Evolutionary conservation across 2,329 filamentous ascomycete species (phyloP).

Genomic region (Botrytis byssoidea): DNA sequence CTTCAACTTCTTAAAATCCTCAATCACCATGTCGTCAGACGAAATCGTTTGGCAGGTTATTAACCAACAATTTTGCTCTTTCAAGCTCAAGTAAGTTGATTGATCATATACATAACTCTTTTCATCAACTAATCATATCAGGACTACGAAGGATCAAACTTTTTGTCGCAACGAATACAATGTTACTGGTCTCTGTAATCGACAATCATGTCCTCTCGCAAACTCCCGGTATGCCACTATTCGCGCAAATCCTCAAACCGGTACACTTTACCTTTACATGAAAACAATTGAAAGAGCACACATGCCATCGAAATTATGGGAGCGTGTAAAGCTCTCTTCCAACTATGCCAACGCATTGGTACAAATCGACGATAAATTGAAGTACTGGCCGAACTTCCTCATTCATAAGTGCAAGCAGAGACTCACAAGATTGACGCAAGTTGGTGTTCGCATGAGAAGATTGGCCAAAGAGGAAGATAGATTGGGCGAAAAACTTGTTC

Average conservation of each 20-base stretch:
- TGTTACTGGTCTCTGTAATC: conserved; percentile 77
- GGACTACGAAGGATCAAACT: conserved; percentile 80
- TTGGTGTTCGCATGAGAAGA: conserved; percentile 75
- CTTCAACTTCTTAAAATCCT: background rate
- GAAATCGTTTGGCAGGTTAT: conserved; percentile 98
- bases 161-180: conserved; percentile 98
- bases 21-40: conserved; percentile 73
- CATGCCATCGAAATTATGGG: conserved; percentile 90
- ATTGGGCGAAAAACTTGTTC: conserved; percentile 83
- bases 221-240: conserved; percentile 93
- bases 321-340: conserved; percentile 81
- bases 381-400: conserved; percentile 94
- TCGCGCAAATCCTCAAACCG: conserved; percentile 75
- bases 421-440: conserved; percentile 86
- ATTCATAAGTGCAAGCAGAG: conserved; percentile 96
- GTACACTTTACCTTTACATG: conserved; percentile 91
- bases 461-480: conserved; percentile 87
- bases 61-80: conserved; percentile 91
- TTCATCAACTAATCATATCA: conserved; percentile 42
- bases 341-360: conserved; percentile 90
- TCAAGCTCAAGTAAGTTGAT: conserved; percentile 77
- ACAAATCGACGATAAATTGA: conserved; percentile 80
- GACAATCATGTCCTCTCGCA: conserved; percentile 85
- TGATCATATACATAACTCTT: conserved; percentile 11
- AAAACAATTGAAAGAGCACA: conserved; percentile 90